Evolutionary conservation across 257 asterid species (phyloP).

Genomic region (Lycium barbarum): DNA sequence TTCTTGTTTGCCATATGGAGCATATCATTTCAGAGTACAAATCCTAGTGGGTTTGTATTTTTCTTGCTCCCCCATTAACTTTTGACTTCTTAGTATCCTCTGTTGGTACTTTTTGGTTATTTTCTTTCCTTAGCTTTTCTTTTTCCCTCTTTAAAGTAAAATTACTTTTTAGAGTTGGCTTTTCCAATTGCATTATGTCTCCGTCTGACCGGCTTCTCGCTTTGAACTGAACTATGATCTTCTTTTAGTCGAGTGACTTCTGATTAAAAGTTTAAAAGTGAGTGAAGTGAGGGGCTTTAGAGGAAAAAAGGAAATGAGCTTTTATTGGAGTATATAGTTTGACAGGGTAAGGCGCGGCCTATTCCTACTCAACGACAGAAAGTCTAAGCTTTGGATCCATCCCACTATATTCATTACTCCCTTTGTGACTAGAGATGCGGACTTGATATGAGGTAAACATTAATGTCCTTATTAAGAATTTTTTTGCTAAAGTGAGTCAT

Average conservation of each 20-base stretch:
- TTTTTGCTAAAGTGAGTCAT: no score
- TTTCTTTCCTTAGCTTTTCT: neutral
- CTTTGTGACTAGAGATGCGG: neutral
- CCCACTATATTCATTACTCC: neutral
- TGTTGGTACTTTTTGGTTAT: neutral
- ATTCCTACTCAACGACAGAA: neutral
- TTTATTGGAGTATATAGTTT: neutral
- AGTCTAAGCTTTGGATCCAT: constrained; percentile 1
- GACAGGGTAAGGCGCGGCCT: neutral
- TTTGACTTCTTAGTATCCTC: neutral
- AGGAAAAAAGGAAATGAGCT: no score
- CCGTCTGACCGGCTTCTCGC: no score
- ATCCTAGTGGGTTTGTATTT: neutral
- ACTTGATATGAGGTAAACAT: neutral
- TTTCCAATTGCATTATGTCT: no score
- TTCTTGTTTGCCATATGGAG: neutral
- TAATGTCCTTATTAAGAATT: no score
- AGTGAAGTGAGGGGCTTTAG: neutral
- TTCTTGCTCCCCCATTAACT: neutral
- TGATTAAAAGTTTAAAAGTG: neutral
- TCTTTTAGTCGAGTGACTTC: neutral
- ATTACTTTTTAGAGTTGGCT: neutral
- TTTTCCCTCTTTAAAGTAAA: neutral
- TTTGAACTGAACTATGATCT: no score
- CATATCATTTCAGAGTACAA: neutral